A percentile compares a stretch with the other conserved stretches of the same genome.
Conservation (phyloP, 1,139 yeast species). For the Candida tunisiensis region DNA sequence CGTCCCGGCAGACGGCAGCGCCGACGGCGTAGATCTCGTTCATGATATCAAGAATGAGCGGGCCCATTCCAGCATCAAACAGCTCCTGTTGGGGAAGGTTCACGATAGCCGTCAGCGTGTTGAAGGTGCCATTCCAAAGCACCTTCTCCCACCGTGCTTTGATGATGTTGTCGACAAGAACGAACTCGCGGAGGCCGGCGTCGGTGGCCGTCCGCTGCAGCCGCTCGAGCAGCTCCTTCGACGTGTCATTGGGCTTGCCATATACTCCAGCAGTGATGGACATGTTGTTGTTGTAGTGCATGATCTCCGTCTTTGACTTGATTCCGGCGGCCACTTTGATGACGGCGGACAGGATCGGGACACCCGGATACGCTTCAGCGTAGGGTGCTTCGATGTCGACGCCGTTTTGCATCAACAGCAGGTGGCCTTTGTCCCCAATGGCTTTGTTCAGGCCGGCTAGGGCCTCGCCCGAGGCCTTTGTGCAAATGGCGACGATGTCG, state of each 20-base stretch:
- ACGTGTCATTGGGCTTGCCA: constrained; percentile 2
- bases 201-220: not conserved
- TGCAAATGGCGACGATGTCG: constrained; percentile 8
- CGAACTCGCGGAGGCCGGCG: constrained; percentile 3
- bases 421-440: constrained; percentile 6
- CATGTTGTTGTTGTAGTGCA: constrained; percentile 4
- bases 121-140: constrained; percentile 11
- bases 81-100: constrained; percentile 5
- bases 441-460: constrained; percentile 6
- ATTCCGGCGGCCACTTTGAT: constrained; percentile 6
- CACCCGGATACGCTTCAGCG: constrained; percentile 6
- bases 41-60: constrained; percentile 4
- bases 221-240: constrained; percentile 3
- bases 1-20: constrained; percentile 5
- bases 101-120: constrained; percentile 7
- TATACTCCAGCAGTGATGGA: constrained; percentile 6
- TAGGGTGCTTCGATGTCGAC: constrained; percentile 10
- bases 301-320: constrained; percentile 4
- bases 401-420: constrained; percentile 11
- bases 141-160: constrained; percentile 9
- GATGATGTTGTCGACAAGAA: constrained; percentile 4
- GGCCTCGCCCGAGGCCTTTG: constrained; percentile 6
- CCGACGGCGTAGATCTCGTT: constrained; percentile 8
- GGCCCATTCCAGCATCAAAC: constrained; percentile 5
- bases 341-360: constrained; percentile 8